Percentiles rank a stretch among this genome's conserved stretches.
Conservation (phyloP, 805 yeast genomes). For the Pichia phayaonensis region DNA sequence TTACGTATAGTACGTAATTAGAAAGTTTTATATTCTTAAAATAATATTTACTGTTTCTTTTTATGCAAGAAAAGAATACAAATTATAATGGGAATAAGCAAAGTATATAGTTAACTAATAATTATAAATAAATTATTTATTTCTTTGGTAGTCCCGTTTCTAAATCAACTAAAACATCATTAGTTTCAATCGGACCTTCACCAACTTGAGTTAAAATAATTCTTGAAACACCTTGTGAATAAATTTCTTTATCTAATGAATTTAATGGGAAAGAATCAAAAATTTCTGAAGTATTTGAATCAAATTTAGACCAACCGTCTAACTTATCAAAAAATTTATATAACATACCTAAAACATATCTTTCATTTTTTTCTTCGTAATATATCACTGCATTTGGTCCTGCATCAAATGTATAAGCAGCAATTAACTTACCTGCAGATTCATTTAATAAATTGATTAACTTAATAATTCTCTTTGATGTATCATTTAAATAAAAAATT, state of each 20-base stretch:
- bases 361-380: constrained; percentile 70
- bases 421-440: constrained; percentile 57
- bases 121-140: not conserved
- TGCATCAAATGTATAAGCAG: constrained; percentile 97
- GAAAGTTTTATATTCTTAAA: not conserved
- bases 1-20: too few relatives aligned
- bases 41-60: not conserved
- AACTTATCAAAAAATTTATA: constrained; percentile 50
- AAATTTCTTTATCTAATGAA: constrained; percentile 27
- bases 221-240: constrained; percentile 59
- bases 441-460: constrained; percentile 73
- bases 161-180: constrained; percentile 48
- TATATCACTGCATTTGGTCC: constrained; percentile 98
- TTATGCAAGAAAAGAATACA: not conserved
- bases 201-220: constrained; percentile 85
- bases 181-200: constrained; percentile 67
- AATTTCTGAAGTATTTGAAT: constrained; percentile 11
- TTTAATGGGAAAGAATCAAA: constrained; percentile 21
- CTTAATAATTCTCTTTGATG: constrained; percentile 75
- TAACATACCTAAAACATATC: constrained; percentile 63
- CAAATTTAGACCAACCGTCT: constrained; percentile 52
- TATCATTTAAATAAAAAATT: constrained; percentile 87
- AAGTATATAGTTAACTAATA: not conserved
- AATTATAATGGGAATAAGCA: not conserved
- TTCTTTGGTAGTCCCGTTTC: constrained; percentile 53